phyloP scores from a whole-genome alignment of 2,329 filamentous ascomycete genomes.

The Exutisphaerella laricina region DNA sequence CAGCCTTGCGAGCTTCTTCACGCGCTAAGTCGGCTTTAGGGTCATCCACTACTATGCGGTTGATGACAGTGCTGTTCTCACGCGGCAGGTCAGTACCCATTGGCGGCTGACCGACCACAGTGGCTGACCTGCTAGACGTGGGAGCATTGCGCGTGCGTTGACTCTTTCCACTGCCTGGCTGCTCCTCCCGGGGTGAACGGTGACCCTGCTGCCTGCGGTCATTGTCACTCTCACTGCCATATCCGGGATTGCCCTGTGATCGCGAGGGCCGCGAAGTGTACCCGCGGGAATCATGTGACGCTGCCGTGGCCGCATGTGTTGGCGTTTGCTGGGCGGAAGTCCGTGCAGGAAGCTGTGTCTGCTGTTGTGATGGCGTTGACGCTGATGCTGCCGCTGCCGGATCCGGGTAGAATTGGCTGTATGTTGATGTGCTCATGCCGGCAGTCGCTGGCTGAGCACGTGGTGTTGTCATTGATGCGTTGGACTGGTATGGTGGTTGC shows the following conservation, averaged over 20 bases:
- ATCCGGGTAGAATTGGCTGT: constrained; percentile 57
- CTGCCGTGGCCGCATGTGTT: constrained; percentile 14
- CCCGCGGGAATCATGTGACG: constrained; percentile 24
- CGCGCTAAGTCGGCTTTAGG: constrained; percentile 67
- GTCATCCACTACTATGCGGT: constrained; percentile 69
- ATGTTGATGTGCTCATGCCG: constrained; percentile 69
- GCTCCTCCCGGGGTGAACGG: constrained; percentile 45
- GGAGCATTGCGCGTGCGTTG: constrained; percentile 34
- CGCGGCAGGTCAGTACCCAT: constrained; percentile 54
- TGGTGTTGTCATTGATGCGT: constrained; percentile 42
- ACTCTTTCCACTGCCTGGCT: constrained; percentile 40
- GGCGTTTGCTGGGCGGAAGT: constrained; percentile 23
- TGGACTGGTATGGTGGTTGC: constrained; percentile 30
- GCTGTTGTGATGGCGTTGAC: constrained; percentile 14
- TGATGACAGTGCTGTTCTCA: constrained; percentile 74
- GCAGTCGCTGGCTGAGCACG: constrained; percentile 41
- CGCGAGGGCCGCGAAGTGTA: constrained; percentile 30
- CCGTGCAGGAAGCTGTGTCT: constrained; percentile 24
- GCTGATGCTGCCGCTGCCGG: constrained; percentile 17
- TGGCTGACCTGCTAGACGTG: constrained; percentile 41
- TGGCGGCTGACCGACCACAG: constrained; percentile 50
- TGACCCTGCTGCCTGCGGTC: constrained; percentile 32
- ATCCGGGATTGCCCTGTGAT: constrained; percentile 30
- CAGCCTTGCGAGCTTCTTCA: constrained; percentile 62
- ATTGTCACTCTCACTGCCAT: constrained; percentile 40